phyloP scores from a whole-genome alignment of 345 rosid genomes.

The Ceriops decandra region DNA sequence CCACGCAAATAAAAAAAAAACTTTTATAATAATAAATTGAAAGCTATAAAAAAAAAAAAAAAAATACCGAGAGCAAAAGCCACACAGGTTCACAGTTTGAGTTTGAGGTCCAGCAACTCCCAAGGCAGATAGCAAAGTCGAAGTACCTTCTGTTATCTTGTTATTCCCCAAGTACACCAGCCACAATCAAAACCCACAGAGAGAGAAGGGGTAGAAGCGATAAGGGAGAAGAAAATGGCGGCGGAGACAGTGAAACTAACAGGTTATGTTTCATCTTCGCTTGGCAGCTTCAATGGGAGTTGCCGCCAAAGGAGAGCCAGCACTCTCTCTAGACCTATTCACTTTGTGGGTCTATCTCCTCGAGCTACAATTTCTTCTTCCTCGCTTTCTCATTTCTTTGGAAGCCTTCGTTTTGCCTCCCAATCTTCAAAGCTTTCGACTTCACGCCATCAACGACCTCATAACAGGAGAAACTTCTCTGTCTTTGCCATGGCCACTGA shows the following conservation, averaged over 20 bases:
- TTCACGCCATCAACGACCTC: slow-evolving; percentile 22
- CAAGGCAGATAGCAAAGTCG: too few relatives aligned
- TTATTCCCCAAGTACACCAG: background rate
- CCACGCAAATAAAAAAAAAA: too few relatives aligned
- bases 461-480: slow-evolving; percentile 50
- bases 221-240: slow-evolving; percentile 45
- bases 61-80: too few relatives aligned
- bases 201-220: background rate
- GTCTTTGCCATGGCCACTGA: slow-evolving; percentile 75
- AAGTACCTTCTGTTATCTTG: too few relatives aligned
- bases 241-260: slow-evolving; percentile 60
- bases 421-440: slow-evolving; percentile 30
- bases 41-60: too few relatives aligned
- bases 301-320: slow-evolving; percentile 46
- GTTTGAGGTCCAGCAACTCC: too few relatives aligned
- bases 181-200: background rate
- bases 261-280: slow-evolving; percentile 39
- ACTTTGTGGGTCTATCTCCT: slow-evolving; percentile 46
- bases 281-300: slow-evolving; percentile 49
- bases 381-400: slow-evolving; percentile 50
- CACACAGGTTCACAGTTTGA: too few relatives aligned
- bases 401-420: slow-evolving; percentile 39
- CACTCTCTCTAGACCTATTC: slow-evolving; percentile 38
- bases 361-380: slow-evolving; percentile 48
- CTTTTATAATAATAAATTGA: too few relatives aligned